Percentiles rank a stretch among this genome's conserved stretches.
phyloP scores from a whole-genome alignment of 1,139 yeast genomes.

The Blastobotrys proliferans region DNA sequence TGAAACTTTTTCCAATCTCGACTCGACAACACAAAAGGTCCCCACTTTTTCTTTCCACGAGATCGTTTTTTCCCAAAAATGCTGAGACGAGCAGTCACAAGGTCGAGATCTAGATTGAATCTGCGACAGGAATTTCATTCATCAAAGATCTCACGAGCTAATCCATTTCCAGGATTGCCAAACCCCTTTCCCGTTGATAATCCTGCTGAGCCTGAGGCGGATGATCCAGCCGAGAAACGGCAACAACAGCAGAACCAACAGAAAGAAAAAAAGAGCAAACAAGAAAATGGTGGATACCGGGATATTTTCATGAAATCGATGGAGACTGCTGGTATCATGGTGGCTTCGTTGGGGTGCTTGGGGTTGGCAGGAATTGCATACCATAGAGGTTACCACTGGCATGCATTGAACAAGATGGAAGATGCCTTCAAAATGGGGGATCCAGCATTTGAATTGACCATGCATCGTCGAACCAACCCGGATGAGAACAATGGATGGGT shows the following conservation, averaged over 20 bases:
- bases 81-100: too few species aligned
- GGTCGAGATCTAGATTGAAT: too few species aligned
- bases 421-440: constrained; percentile 66
- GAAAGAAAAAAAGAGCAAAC: not conserved
- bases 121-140: not conserved
- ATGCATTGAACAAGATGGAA: constrained; percentile 63
- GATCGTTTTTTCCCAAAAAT: too few species aligned
- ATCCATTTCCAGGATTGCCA: constrained; percentile 11
- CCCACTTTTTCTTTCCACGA: too few species aligned
- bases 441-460: constrained; percentile 57
- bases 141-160: too few species aligned
- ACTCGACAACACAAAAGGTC: too few species aligned
- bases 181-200: constrained; percentile 13
- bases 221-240: constrained; percentile 1
- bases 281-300: not conserved
- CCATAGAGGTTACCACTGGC: constrained; percentile 57
- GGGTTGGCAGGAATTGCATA: constrained; percentile 70
- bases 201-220: constrained; percentile 12
- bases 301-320: constrained; percentile 45
- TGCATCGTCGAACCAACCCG: constrained; percentile 43
- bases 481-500: constrained; percentile 40
- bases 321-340: constrained; percentile 72
- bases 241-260: constrained; percentile 5
- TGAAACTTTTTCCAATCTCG: too few species aligned
- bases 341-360: constrained; percentile 66